Percentiles rank a stretch among this genome's conserved stretches.
These are phyloP conservation scores for Leishmania lainsoni DNA, from an alignment of 208 protist species.

Conservation along the genomic window DNA sequence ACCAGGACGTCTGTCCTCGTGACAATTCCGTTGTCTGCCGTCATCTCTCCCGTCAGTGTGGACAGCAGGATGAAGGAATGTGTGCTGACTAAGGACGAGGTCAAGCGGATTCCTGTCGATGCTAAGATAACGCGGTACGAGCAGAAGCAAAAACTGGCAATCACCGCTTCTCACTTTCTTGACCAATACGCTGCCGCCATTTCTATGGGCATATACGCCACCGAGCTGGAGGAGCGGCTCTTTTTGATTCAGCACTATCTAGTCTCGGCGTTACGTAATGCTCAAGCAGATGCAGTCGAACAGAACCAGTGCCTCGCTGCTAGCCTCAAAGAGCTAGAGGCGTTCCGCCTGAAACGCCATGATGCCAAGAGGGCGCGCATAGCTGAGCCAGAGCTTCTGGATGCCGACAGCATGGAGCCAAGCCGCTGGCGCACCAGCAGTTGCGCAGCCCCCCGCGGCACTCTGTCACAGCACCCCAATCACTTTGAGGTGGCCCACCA, in stretches of 20 bases:
- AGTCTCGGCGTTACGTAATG: conserved; percentile 4
- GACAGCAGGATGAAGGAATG: conserved; percentile 45
- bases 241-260: conserved; percentile 21
- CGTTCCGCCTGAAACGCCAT: conserved; percentile 32
- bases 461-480: conserved; percentile 2
- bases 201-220: conserved; percentile 4
- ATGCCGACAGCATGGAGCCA: conserved; percentile 4
- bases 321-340: conserved; percentile 21
- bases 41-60: conserved; percentile 58
- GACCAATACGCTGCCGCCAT: conserved; percentile 13
- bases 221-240: conserved; percentile 22
- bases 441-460: not conserved
- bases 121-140: conserved; percentile 35
- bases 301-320: not conserved
- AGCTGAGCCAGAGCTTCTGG: conserved; percentile 13
- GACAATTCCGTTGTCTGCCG: conserved; percentile 49
- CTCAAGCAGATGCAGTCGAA: not conserved
- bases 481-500: not conserved
- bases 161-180: conserved; percentile 3
- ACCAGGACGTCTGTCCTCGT: conserved; percentile 53
- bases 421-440: not conserved
- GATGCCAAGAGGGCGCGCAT: conserved; percentile 22
- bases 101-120: conserved; percentile 36
- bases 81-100: conserved; percentile 65
- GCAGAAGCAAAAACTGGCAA: conserved; percentile 25